Conservation (phyloP, 2,329 filamentous ascomycete species). For the Chaetomium strumarium region DNA sequence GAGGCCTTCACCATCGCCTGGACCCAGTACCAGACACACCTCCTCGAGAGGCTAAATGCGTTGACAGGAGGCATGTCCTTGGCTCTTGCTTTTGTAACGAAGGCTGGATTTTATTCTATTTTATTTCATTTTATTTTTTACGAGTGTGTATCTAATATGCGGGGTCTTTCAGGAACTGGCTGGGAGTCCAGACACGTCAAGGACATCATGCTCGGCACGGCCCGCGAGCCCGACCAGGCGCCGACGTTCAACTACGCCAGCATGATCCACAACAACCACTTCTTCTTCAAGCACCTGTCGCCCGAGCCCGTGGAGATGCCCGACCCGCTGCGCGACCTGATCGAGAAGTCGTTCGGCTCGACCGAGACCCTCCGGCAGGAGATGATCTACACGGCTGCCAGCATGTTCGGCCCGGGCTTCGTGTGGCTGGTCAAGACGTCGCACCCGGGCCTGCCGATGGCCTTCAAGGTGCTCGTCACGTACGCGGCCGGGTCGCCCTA, state of each 20-base stretch:
- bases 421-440: constrained; percentile 79
- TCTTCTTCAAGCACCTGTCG: constrained; percentile 64
- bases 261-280: constrained; percentile 87
- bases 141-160: no score
- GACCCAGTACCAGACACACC: constrained; percentile 70
- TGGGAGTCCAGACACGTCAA: constrained; percentile 57
- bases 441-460: constrained; percentile 18
- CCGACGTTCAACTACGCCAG: constrained; percentile 92
- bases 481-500: constrained; percentile 91
- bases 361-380: constrained; percentile 75
- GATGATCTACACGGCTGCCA: constrained; percentile 71
- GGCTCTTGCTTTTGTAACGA: not conserved
- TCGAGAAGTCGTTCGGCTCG: constrained; percentile 68
- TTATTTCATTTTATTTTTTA: no score
- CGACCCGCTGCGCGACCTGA: constrained; percentile 46
- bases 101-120: no score
- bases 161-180: constrained; percentile 60
- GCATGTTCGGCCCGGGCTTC: constrained; percentile 96
- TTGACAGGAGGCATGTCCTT: constrained; percentile 60
- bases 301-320: constrained; percentile 41
- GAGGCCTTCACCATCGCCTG: constrained; percentile 71
- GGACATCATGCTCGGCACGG: constrained; percentile 65
- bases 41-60: constrained; percentile 71
- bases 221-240: constrained; percentile 72
- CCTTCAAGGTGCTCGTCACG: constrained; percentile 71